Percentiles rank a stretch among this genome's conserved stretches.
Evolutionary conservation across 169 alveolate genomes (phyloP).

Genomic region (Plasmodium relictum): DNA sequence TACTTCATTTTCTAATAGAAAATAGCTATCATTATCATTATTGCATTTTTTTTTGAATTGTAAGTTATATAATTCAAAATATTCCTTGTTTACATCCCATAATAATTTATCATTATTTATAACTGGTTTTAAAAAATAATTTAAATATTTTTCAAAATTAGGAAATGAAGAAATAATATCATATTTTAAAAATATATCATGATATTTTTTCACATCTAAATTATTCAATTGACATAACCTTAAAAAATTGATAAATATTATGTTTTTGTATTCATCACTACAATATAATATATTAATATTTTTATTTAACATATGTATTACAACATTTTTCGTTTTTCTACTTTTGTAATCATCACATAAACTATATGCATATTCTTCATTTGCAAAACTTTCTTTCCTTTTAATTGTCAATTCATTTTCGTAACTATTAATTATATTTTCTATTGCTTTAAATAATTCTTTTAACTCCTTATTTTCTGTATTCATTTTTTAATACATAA

Average conservation of each 20-base stretch:
- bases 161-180: constrained; percentile 28
- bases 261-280: constrained; percentile 66
- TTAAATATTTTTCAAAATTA: constrained; percentile 49
- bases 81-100: constrained; percentile 62
- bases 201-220: constrained; percentile 63
- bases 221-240: constrained; percentile 75
- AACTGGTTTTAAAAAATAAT: constrained; percentile 64
- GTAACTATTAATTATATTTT: constrained; percentile 3
- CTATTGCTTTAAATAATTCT: constrained; percentile 3
- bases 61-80: constrained; percentile 17
- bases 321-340: constrained; percentile 81
- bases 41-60: background rate
- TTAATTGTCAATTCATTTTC: constrained; percentile 3
- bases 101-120: constrained; percentile 70
- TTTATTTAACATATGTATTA: constrained; percentile 78
- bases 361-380: constrained; percentile 83
- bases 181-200: constrained; percentile 72
- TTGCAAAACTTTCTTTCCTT: constrained; percentile 63
- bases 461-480: background rate
- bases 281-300: constrained; percentile 60
- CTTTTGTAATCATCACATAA: constrained; percentile 85
- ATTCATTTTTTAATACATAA: constrained; percentile 18
- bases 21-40: background rate
- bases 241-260: constrained; percentile 71
- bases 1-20: constrained; percentile 7